phyloP scores from a whole-genome alignment of 805 yeast genomes.

The Metschnikowia henanensis region DNA sequence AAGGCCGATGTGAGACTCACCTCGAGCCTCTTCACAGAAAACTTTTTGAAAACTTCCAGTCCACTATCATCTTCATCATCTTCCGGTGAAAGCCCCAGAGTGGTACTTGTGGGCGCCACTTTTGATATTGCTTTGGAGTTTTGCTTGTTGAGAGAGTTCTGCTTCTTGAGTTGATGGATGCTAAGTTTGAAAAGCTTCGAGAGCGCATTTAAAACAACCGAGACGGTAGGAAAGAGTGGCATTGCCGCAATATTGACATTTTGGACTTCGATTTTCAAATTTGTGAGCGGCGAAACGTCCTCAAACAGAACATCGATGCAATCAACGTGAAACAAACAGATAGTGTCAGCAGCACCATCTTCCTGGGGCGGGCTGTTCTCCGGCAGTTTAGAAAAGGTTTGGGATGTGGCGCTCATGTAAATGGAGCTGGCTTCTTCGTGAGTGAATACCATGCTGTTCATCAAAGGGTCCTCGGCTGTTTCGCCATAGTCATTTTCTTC shows the following conservation, averaged over 20 bases:
- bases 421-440: constrained; percentile 69
- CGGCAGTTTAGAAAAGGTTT: constrained; percentile 29
- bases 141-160: constrained; percentile 1
- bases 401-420: constrained; percentile 80
- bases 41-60: constrained; percentile 33
- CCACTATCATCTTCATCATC: not conserved
- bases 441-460: constrained; percentile 63
- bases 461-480: constrained; percentile 30
- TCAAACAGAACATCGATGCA: constrained; percentile 44
- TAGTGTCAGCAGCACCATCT: constrained; percentile 8
- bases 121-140: not conserved
- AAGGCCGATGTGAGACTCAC: constrained; percentile 51
- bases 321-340: constrained; percentile 34
- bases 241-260: constrained; percentile 42
- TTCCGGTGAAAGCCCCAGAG: too few relatives aligned
- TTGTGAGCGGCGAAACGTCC: constrained; percentile 39
- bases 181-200: constrained; percentile 35
- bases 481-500: not conserved
- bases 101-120: not conserved
- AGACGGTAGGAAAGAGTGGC: constrained; percentile 42
- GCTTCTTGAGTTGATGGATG: constrained; percentile 28
- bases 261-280: constrained; percentile 41
- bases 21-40: constrained; percentile 37
- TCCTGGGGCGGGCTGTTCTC: not conserved
- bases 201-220: constrained; percentile 38